Base-by-base conservation (phyloP, 768 basidiomycete species). In the Sutorius australiensis region DNA sequence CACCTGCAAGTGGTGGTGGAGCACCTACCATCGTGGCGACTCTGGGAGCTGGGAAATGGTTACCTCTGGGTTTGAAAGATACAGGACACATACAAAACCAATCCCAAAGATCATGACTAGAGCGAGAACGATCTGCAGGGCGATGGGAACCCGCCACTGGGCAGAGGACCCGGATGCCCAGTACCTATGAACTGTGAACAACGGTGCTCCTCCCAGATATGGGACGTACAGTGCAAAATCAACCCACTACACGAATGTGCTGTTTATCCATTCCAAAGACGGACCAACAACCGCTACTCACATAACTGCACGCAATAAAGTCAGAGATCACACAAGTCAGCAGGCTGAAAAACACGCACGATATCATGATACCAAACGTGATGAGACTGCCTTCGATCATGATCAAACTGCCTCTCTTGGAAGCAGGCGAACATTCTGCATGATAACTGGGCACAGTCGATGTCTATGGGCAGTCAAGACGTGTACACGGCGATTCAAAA, bases 371-470 rank as follows among this genome's bases (percentile, higher is more conserved):
- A 42, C 84, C 84, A 61, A 80, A 81, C 0, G 81, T 80, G 57
- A 84, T 84, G 16, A 83, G 67, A 62, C 77, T 80, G 4, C 84
- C 84, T 65, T 84, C 82, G 48, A 86, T 76, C 77, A 83, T 81
- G 48, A 86, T 82, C 51, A 84, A 69, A 50, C 79, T 78, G 19
- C 85, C 84, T 44, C 85, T 72, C 50, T 74, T 74, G 30, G 80
- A 73, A 5, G 82, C 78, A 5, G 80, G 76, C 2, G 84, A 83
- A 61, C 82, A 84, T 66, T 87, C 85, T 0, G 82, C 80, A 53
- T 84, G 82, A 61, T 84, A 87, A 10, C 76, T 73, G 3, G 84
- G 83, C 0, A 84, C 79, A 14, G 83, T 84, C 3, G 83, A 84
- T 3, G 84, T 86, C 78, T 84, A 45, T 42, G 44, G 6, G 10